These are phyloP conservation scores for Casuarina cunninghamiana DNA, from an alignment of 306 rosid species.

Conservation along the genomic window DNA sequence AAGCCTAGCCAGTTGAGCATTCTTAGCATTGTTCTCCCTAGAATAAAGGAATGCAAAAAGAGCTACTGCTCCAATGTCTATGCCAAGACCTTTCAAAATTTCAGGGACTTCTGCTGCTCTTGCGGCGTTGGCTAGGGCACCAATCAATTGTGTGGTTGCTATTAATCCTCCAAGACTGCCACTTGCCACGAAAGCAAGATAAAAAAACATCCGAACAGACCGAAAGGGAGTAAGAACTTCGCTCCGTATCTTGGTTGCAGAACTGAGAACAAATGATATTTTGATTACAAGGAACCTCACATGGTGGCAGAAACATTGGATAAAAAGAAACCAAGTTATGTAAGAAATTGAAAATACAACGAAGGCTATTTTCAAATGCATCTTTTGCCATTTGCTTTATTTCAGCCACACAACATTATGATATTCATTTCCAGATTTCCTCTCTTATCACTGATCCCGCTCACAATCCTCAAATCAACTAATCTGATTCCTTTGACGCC, in stretches of 20 bases:
- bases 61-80: slow-evolving; percentile 78
- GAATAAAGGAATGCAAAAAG: slow-evolving; percentile 73
- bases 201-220: slow-evolving; percentile 14
- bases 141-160: slow-evolving; percentile 66
- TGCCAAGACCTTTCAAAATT: slow-evolving; percentile 67
- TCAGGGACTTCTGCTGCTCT: slow-evolving; percentile 56
- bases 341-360: neutral
- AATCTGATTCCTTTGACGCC: neutral
- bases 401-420: neutral
- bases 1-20: slow-evolving; percentile 73
- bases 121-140: slow-evolving; percentile 71
- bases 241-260: slow-evolving; percentile 80
- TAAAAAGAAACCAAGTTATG: slow-evolving; percentile 21
- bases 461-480: neutral
- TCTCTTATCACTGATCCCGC: neutral
- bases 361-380: neutral
- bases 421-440: neutral
- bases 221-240: slow-evolving; percentile 23
- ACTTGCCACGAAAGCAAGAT: slow-evolving; percentile 60
- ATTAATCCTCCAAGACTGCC: slow-evolving; percentile 71
- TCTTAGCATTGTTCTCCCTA: slow-evolving; percentile 77
- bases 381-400: neutral
- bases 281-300: slow-evolving; percentile 48
- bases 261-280: slow-evolving; percentile 46
- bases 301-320: slow-evolving; percentile 40